Base-by-base conservation (phyloP, 805 yeast genomes). In the Gaillardinia entomophila region DNA sequence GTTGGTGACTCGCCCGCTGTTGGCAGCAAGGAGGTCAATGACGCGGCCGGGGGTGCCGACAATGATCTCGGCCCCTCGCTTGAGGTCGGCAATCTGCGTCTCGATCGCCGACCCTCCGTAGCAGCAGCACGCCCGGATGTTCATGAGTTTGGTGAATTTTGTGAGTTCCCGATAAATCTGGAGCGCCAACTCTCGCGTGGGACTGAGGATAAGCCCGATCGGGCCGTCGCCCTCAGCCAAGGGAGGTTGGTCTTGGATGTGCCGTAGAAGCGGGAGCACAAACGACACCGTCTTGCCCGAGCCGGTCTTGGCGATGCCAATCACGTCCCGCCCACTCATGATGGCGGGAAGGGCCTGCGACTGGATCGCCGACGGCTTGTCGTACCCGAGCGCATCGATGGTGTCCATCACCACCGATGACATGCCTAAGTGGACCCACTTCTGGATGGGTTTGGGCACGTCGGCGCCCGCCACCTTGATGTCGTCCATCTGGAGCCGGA, bases 41-140 rank as follows among this genome's bases (percentile, higher is more conserved):
- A 92, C 72, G 38, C 98, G 66, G 1, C 98, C 98, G 0, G 98
- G 98, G 0, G 98, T 92, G 2, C 96, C 95, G 11, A 92, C 88
- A 2, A 90, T 65, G 12, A 92, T 68, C 37, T 88, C 87, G 11
- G 80, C 77, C 0, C 92, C 90, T 35, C 75, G 74, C 46, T 84
- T 86, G 37, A 90, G 52, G 15, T 76, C 83, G 2, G 87, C 79
- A 29, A 90, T 89, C 49, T 90, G 97, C 10, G 71, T 66, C 40
- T 86, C 83, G 25, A 90, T 75, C 4, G 85, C 78, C 1, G 94
- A 74, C 0, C 97, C 97, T 13, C 97, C 97, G 42, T 89, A 88
- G 36, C 95, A 90, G 54, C 96, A 84, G 8, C 82, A 70, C 0
- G 82, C 79, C 1, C 68, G 51, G 4, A 85, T 45, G 1, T 61